Evolutionary conservation across 306 rosid genomes (phyloP).

Genomic region (Hippophae rhamnoides): DNA sequence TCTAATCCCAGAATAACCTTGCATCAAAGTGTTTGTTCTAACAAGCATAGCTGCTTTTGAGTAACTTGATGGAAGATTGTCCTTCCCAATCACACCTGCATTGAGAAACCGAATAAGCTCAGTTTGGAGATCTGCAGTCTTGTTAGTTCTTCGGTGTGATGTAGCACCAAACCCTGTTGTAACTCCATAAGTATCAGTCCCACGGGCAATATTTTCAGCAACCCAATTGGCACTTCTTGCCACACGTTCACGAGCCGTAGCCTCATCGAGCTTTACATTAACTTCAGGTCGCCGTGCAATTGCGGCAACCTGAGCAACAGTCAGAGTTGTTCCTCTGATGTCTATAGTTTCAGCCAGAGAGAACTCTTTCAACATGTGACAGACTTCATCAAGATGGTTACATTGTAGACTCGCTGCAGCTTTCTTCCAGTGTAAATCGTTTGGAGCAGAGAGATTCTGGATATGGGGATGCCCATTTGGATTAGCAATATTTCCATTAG

Average conservation of each 20-base stretch:
- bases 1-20: constrained; percentile 31
- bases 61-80: constrained; percentile 19
- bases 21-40: constrained; percentile 29
- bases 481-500: neutral
- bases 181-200: constrained; percentile 27
- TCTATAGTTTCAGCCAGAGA: constrained; percentile 11
- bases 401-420: constrained; percentile 21
- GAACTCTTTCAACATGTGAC: constrained; percentile 20
- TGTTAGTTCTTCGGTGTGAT: constrained; percentile 26
- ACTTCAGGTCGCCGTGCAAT: constrained; percentile 23
- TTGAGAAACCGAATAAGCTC: constrained; percentile 34
- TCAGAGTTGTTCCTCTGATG: constrained; percentile 24
- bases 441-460: neutral
- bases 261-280: constrained; percentile 15
- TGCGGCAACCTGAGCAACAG: constrained; percentile 24
- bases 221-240: constrained; percentile 29
- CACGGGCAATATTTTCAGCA: constrained; percentile 16
- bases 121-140: constrained; percentile 22
- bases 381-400: constrained; percentile 27
- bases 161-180: constrained; percentile 33
- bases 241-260: constrained; percentile 22
- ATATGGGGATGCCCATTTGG: neutral
- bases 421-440: constrained; percentile 20
- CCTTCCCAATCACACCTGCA: constrained; percentile 26
- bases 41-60: constrained; percentile 29